Evolutionary conservation across 495 filamentous ascomycete species (phyloP).

Genomic region (Aspergillus conjunctus): DNA sequence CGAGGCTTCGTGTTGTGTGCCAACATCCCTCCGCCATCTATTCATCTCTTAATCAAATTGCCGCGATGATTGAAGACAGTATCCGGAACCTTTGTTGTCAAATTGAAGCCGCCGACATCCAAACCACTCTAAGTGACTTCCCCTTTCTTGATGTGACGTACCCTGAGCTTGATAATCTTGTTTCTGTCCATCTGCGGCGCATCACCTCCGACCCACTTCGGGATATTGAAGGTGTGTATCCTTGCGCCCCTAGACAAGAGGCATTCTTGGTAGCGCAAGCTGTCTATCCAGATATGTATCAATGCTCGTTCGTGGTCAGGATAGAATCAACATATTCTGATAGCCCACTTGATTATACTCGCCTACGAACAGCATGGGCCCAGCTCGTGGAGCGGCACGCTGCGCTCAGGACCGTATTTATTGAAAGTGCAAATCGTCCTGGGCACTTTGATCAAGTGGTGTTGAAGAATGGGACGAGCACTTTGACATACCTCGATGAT

Average conservation of each 20-base stretch:
- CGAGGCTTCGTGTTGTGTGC: not conserved
- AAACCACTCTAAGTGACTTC: constrained; percentile 16
- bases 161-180: constrained; percentile 4
- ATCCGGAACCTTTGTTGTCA: constrained; percentile 8
- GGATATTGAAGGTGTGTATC: constrained; percentile 10
- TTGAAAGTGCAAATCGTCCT: constrained; percentile 12
- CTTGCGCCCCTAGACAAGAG: constrained; percentile 14
- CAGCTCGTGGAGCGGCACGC: constrained; percentile 13
- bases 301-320: constrained; percentile 9
- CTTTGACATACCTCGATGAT: not conserved
- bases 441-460: constrained; percentile 16
- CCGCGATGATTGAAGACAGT: constrained; percentile 1
- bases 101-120: not conserved
- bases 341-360: not conserved
- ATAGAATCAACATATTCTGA: not conserved
- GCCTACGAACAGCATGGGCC: constrained; percentile 8
- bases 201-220: not conserved
- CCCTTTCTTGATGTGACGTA: constrained; percentile 8
- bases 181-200: constrained; percentile 8
- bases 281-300: constrained; percentile 14
- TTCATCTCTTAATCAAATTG: not conserved
- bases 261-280: constrained; percentile 17
- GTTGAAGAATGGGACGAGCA: not conserved
- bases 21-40: too few relatives aligned
- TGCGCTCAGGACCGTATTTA: constrained; percentile 16